A percentile compares a stretch with the other conserved stretches of the same genome.
These are phyloP conservation scores for Rhododendron ferrugineum DNA, from an alignment of 148 eudicot genomes.

Conservation along the genomic window DNA sequence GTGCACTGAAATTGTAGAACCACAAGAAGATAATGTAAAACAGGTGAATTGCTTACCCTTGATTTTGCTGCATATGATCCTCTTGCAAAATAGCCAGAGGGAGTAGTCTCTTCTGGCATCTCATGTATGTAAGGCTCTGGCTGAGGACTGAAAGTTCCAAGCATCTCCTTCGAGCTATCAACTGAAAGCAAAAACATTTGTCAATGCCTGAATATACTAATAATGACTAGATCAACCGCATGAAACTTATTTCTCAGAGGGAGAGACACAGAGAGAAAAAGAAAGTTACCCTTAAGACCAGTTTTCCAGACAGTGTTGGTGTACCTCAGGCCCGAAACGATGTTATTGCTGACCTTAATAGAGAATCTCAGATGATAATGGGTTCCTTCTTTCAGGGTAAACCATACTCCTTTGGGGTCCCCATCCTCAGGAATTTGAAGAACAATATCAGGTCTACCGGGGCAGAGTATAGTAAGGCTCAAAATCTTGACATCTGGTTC, in stretches of 20 bases:
- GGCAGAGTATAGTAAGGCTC: conserved; percentile 56
- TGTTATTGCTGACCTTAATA: conserved; percentile 63
- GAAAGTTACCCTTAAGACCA: conserved; percentile 63
- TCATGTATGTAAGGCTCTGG: conserved; percentile 58
- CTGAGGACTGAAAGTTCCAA: conserved; percentile 76
- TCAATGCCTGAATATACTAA: not conserved
- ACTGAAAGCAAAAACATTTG: conserved; percentile 26
- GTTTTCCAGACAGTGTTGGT: conserved; percentile 78
- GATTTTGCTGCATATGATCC: conserved; percentile 63
- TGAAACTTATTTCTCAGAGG: not conserved
- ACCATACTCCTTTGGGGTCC: conserved; percentile 62
- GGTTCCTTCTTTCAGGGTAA: conserved; percentile 83
- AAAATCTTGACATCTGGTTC: conserved; percentile 70
- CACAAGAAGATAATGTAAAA: not conserved
- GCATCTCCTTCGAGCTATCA: conserved; percentile 70
- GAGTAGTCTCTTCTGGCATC: conserved; percentile 70
- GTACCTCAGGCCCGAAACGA: conserved; percentile 78
- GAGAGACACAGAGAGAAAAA: not conserved
- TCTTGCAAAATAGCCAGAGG: conserved; percentile 70
- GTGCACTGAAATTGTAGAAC: not conserved
- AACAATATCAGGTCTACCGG: conserved; percentile 53
- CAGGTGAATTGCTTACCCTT: conserved; percentile 30
- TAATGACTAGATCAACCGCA: not conserved
- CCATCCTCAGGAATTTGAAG: conserved; percentile 49
- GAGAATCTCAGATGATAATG: conserved; percentile 59